Base-by-base conservation (phyloP, 192 early-diverging fungal species). In the Linnemannia elongata region DNA sequence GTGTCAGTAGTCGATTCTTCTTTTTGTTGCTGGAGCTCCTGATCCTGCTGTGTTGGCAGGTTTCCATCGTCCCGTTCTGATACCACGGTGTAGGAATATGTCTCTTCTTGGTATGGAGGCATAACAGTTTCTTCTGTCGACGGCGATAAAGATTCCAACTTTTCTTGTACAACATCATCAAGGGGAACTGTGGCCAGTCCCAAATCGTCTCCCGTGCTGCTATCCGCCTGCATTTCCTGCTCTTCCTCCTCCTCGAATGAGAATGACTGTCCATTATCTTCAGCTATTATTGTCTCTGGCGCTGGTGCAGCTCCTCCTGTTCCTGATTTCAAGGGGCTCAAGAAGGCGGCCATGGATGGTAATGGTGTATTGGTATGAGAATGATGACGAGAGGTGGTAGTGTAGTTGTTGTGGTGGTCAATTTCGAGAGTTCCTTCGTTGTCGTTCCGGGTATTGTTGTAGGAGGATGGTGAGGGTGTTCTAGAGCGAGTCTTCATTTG, bases 291-390 rank as follows among this genome's bases (percentile, higher is more conserved):
- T 77, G 76, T 15, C 41, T n/a, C 55, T 63, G 60, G 42, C 69
- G 39, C 24, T 45, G 76, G 9, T 39, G 7, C 55, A 42, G 35
- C 22, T 60, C 15, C 72, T 78, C 30, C 49, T 79, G 77, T 47
- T 79, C 39, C 77, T 20, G 70, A n/a, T 72, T 80, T 74, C 45
- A 80, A 74, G 78, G 78, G 78, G 78, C 63, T 39, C 49, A 72
- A 36, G 20, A 52, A 24, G 24, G 49, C 17, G 18, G 68, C 47
- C 63, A 81, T 36, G 24, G 79, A 54, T n/a, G 70, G 41, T 10
- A 71, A 80, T 24, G n/a, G 7, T 79, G 73, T 66, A 36, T 69
- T 22, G 76, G 39, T 35, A 4, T 35, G 74, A 35, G 52, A 20
- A 60, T 36, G 73, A 35, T 57, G 71, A 49, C 10, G 69, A 12